Evolutionary conservation across 768 basidiomycete genomes (phyloP).

Genomic region (Nidularia pulvinata): DNA sequence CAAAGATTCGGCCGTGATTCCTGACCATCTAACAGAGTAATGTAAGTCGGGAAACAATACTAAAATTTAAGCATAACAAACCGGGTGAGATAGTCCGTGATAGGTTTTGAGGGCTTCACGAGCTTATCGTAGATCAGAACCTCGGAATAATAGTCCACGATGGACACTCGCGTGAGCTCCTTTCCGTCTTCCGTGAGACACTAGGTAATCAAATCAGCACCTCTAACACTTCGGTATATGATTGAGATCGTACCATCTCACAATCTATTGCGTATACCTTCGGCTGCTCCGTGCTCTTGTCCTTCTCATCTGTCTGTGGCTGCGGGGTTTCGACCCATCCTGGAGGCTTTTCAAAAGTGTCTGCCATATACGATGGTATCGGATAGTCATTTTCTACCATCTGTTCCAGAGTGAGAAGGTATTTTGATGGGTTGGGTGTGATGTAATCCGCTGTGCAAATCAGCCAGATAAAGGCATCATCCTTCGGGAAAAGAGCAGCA

Average conservation of each 20-base stretch:
- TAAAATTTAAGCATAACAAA: constrained; percentile 23
- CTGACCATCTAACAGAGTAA: constrained; percentile 70
- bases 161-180: constrained; percentile 82
- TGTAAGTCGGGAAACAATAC: background rate
- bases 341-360: constrained; percentile 57
- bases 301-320: constrained; percentile 21
- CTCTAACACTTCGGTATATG: background rate
- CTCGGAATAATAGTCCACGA: constrained; percentile 77
- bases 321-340: constrained; percentile 89
- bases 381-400: constrained; percentile 97
- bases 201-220: constrained; percentile 32
- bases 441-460: constrained; percentile 48
- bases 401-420: constrained; percentile 76
- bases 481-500: constrained; percentile 16
- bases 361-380: constrained; percentile 81
- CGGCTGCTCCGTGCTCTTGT: constrained; percentile 24
- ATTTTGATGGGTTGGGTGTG: constrained; percentile 67
- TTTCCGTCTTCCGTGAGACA: constrained; percentile 90
- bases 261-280: constrained; percentile 90
- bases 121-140: constrained; percentile 85
- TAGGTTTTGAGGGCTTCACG: constrained; percentile 84
- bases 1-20: constrained; percentile 82
- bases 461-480: background rate
- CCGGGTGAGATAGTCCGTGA: constrained; percentile 93
- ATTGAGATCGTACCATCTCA: constrained; percentile 74